Evolutionary conservation across 2,329 filamentous ascomycete species (phyloP), one percentile per base, ranked within the genome.

Genomic region (Tolypocladium ovalisporum): DNA sequence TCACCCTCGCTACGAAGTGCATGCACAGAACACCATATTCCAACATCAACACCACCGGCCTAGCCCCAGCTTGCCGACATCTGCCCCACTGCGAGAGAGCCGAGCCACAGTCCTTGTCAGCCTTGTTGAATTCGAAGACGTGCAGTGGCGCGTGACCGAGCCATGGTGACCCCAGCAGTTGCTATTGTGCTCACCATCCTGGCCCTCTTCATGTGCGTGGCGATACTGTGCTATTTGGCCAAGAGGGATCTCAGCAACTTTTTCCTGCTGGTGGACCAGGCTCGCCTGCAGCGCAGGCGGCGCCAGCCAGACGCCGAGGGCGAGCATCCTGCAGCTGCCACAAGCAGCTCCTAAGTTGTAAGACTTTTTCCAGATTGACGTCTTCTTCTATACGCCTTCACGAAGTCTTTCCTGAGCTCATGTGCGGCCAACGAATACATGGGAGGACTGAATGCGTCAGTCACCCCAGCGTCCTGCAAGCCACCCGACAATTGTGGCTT

Each of bases 181-280:
- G 59, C 58, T 7, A 67, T 75, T 9, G 71, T 69, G 29, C 59
- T 73, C 52, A 55, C 72, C 5, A 47, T 74, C 32, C 56, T 74
- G 13, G 59, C 63, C 13, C 58, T 75, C 34, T 61, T 71, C 54
- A 47, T 62, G 8, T 55, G 72, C 35, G 57, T 71, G 47, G 65
- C 59, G 22, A 32, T 65, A 22, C 35, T 75, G 34, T 61, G 58
- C 52, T 73, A 65, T 63, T 66, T 66, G 47, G 61, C 67, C 58
- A 68, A 68, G 35, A 60, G 57, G 42, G 58, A 64, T 42, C 59
- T 75, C 53, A 61, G 65, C 47, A 59, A 56, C 29, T 74, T 73
- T 58, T 65, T 62, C 71, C 37, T 59, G 66, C 54, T 53, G 32
- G 3, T 62, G 68, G 54, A 58, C 55, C 22, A 52, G 55, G 54